Base-by-base conservation (phyloP, 148 eudicot species). In the Arbutus unedo region DNA sequence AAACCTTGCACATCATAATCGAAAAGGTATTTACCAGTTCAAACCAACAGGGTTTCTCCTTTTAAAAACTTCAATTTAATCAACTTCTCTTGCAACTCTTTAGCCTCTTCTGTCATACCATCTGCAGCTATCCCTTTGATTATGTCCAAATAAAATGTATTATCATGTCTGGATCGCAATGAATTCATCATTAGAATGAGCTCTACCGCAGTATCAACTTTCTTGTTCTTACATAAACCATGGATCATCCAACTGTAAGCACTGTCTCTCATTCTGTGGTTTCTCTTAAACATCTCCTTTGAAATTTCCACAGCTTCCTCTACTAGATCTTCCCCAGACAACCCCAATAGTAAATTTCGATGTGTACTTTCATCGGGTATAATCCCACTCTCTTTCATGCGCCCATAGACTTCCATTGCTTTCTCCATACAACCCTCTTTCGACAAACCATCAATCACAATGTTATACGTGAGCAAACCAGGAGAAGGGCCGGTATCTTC, bases 361-460 rank as follows among this genome's bases (percentile, higher is more conserved):
- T 94, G 94, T 38, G 98, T 94, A 50, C 91, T 85, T 47, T 85
- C 98, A 87, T 96, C 94, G 1, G 98, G 95, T 73, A 25, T 62
- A 47, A 88, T 83, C 38, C 91, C 91, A 47, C 68, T 84, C 55
- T 85, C 86, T 5, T 86, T 83, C 95, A 96, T 93, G 77, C 82
- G 78, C 53, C 71, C 50, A 76, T 93, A 94, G 74, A 94, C 50
- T 57, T 82, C 88, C 91, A 93, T 87, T 5, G 98, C 95, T 78
- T 89, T 93, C 72, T 88, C 89, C 96, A 94, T 91, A 48, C 79
- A 81, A n/a, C 98, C 98, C 62, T 81, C 78, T 85, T 84, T 96
- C 13, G 93, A 87, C 83, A 94, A 84, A 41, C 98, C 98, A 85
- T 96, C 95, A 75, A 96, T 91, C 84, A 94, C 86, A 51, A 88